Conservation (phyloP, 2,329 filamentous ascomycete species). For the Didymella pomorum region DNA sequence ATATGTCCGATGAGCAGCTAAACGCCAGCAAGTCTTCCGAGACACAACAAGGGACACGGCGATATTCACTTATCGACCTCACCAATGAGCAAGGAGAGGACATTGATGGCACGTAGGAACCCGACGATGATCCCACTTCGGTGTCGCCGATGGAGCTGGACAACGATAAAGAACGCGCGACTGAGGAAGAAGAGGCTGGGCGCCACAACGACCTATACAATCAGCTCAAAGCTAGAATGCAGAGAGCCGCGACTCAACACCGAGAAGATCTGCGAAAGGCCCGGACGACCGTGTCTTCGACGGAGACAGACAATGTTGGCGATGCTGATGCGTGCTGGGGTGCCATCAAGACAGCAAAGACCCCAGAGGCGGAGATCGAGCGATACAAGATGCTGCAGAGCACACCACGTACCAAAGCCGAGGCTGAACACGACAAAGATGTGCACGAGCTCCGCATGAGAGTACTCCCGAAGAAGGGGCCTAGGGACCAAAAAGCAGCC, state of each 20-base stretch:
- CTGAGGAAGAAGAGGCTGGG: too few species aligned
- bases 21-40: neutral
- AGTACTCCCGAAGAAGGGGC: neutral
- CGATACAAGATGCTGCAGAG: slow-evolving; percentile 1
- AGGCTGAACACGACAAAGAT: slow-evolving; percentile 1
- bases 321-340: neutral
- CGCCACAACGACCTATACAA: too few species aligned
- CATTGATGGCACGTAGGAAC: neutral
- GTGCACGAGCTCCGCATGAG: neutral
- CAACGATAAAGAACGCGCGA: neutral
- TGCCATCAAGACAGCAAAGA: slow-evolving; percentile 1
- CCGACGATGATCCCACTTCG: neutral
- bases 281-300: too few species aligned
- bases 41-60: neutral
- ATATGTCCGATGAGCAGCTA: neutral
- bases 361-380: neutral
- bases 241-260: too few species aligned
- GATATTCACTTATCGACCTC: neutral
- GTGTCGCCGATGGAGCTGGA: neutral
- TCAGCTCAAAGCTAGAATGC: too few species aligned
- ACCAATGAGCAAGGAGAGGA: neutral
- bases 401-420: neutral
- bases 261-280: too few species aligned
- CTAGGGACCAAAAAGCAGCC: neutral
- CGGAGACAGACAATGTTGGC: neutral